These are phyloP conservation scores for Viola pubescens DNA, from an alignment of 441 rosid genomes.

Conservation along the genomic window DNA sequence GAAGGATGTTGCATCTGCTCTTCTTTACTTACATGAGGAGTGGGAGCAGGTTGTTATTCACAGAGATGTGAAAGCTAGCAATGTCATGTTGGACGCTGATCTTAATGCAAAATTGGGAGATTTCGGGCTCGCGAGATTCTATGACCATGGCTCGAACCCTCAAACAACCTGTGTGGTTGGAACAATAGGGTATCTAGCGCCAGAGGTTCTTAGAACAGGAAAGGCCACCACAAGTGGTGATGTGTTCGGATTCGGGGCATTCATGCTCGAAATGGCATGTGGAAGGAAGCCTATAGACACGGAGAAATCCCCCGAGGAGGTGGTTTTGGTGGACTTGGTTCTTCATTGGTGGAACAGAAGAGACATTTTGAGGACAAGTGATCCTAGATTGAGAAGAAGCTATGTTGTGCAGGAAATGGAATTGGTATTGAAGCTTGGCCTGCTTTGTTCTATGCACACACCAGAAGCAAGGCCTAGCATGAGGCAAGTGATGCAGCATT, in stretches of 20 bases:
- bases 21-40: slow-evolving; percentile 70
- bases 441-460: slow-evolving; percentile 54
- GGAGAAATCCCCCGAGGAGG: slow-evolving; percentile 41
- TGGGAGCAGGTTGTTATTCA: slow-evolving; percentile 80
- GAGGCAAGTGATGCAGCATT: slow-evolving; percentile 55
- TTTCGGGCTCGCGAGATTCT: slow-evolving; percentile 73
- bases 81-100: slow-evolving; percentile 55
- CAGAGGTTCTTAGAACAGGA: slow-evolving; percentile 70
- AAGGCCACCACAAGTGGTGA: slow-evolving; percentile 62
- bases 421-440: slow-evolving; percentile 54
- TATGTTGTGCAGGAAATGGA: slow-evolving; percentile 37
- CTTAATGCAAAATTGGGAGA: slow-evolving; percentile 64
- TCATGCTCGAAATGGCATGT: slow-evolving; percentile 61
- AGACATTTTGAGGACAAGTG: slow-evolving; percentile 36
- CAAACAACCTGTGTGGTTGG: slow-evolving; percentile 75
- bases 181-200: slow-evolving; percentile 82
- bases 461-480: slow-evolving; percentile 51
- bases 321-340: slow-evolving; percentile 66
- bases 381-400: slow-evolving; percentile 34
- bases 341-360: slow-evolving; percentile 41
- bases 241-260: slow-evolving; percentile 77
- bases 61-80: slow-evolving; percentile 75
- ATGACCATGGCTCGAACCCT: slow-evolving; percentile 77
- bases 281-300: slow-evolving; percentile 74
- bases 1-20: slow-evolving; percentile 60